These are phyloP conservation scores for Penicillium paxilli DNA, from an alignment of 495 filamentous ascomycete genomes.

Conservation along the genomic window DNA sequence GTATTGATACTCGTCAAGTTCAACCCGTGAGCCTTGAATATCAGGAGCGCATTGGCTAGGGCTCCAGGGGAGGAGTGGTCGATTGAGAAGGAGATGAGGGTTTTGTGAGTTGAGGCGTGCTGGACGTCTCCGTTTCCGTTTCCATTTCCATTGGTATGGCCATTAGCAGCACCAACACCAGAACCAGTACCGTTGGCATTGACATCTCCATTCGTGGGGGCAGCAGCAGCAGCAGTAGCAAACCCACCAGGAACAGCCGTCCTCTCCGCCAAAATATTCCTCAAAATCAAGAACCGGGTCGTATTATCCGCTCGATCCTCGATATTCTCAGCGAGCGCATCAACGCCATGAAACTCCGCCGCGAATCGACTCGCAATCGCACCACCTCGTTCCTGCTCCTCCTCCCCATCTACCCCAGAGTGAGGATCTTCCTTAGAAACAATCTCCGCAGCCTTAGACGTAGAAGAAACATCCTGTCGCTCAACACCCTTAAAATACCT, in stretches of 20 bases:
- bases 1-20: slow-evolving; percentile 92
- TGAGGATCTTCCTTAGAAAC: slow-evolving; percentile 68
- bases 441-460: slow-evolving; percentile 77
- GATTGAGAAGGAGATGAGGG: slow-evolving; percentile 78
- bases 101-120: slow-evolving; percentile 52
- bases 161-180: too few relatives aligned
- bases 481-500: slow-evolving; percentile 67
- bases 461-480: slow-evolving; percentile 82
- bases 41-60: slow-evolving; percentile 74
- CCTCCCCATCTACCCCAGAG: too few relatives aligned
- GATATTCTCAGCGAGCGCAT: slow-evolving; percentile 69
- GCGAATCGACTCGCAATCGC: slow-evolving; percentile 78
- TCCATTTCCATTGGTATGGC: slow-evolving; percentile 7
- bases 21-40: slow-evolving; percentile 68
- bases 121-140: neutral
- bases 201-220: slow-evolving; percentile 7
- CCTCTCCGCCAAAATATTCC: slow-evolving; percentile 39
- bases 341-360: slow-evolving; percentile 63
- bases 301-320: slow-evolving; percentile 84
- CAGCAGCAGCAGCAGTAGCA: too few relatives aligned
- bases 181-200: slow-evolving; percentile 12
- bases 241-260: too few relatives aligned
- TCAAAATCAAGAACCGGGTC: slow-evolving; percentile 82
- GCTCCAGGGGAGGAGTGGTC: slow-evolving; percentile 76
- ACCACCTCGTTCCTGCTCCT: slow-evolving; percentile 57